Base-by-base conservation (phyloP, 148 eudicot species). In the Rhododendron molle region DNA sequence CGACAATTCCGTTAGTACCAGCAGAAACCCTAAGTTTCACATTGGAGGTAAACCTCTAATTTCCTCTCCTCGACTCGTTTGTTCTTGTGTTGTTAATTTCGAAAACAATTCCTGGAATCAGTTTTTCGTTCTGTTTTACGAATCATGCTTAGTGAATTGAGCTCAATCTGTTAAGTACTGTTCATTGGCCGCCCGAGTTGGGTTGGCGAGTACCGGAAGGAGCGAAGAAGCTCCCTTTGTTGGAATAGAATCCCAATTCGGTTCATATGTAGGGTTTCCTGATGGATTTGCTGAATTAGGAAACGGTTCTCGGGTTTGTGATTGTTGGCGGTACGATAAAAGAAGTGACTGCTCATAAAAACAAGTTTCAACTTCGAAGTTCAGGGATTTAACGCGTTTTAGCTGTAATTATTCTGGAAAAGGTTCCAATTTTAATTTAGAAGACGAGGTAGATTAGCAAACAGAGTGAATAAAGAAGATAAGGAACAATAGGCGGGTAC, bases 41-140 rank as follows among this genome's bases (percentile, higher is more conserved):
- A 8, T 20, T 85, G 83, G 58, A 85, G 86, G 86, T 85, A 65
- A 65, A 54, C 49, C 44, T 76, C 80, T 54, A 20, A 54, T 56
- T 5, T 36, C 44, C 32, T 32, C 38, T 20, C 6, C 67, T 36
- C 14, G 43, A 26, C 15, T 6, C 38, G 26, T 4, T 10, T 36
- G 46, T 56, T 81, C 28, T 52, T 30, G 36, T 5, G 32, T 28
- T 5, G 60, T 32, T 28, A 13, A 18, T 80, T 1, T 80, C 0
- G 32, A 7, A 7, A 30, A 16, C 5, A 47, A 15, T 3, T 76
- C 1, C 10, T 76, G 49, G 5, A 2, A 76, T 26, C 81, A 11
- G 16, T 30, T 71, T n/a, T 50, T 49, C 1, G 23, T 50, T 26
- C 43, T 49, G 34, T 80, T 80, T 50, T 7, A 15, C 14, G 40